Percentiles rank a stretch among this genome's conserved stretches.
Evolutionary conservation across 208 protist species (phyloP).

Genomic region (Leishmania lainsoni): DNA sequence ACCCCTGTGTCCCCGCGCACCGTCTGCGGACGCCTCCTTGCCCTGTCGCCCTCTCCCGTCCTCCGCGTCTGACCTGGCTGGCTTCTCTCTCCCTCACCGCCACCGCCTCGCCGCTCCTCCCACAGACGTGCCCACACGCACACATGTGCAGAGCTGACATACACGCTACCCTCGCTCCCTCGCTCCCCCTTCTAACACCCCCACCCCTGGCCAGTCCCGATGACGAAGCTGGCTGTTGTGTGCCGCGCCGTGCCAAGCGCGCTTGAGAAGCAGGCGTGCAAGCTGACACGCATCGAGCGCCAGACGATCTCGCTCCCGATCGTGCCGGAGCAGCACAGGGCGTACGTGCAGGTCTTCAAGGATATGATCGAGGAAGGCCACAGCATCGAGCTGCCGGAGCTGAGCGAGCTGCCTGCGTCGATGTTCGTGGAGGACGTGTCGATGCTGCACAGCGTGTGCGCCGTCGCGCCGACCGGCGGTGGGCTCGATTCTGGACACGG

Average conservation of each 20-base stretch:
- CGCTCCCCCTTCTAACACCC: neutral
- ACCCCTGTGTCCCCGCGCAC: neutral
- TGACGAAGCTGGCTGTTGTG: conserved; percentile 52
- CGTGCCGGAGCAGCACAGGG: conserved; percentile 42
- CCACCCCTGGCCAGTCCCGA: conserved; percentile 7
- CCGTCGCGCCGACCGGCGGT: conserved; percentile 49
- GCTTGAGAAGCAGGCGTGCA: conserved; percentile 42
- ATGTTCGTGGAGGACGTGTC: conserved; percentile 62
- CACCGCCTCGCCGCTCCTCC: neutral
- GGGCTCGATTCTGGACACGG: conserved; percentile 38
- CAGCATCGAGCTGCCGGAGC: conserved; percentile 44
- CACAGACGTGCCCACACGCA: neutral
- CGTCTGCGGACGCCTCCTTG: neutral
- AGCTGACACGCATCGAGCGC: conserved; percentile 60
- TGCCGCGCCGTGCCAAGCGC: conserved; percentile 39
- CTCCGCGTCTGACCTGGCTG: neutral
- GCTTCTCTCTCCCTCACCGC: neutral
- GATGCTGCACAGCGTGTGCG: conserved; percentile 49
- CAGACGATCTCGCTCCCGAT: conserved; percentile 36
- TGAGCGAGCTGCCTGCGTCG: conserved; percentile 49
- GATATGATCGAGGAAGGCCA: conserved; percentile 46
- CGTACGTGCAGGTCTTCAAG: conserved; percentile 49
- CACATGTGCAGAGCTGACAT: neutral
- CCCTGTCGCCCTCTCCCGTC: neutral
- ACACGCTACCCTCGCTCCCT: neutral